These are phyloP conservation scores for Dichomitus squalens DNA, from an alignment of 1,284 basidiomycete genomes.

Conservation along the genomic window DNA sequence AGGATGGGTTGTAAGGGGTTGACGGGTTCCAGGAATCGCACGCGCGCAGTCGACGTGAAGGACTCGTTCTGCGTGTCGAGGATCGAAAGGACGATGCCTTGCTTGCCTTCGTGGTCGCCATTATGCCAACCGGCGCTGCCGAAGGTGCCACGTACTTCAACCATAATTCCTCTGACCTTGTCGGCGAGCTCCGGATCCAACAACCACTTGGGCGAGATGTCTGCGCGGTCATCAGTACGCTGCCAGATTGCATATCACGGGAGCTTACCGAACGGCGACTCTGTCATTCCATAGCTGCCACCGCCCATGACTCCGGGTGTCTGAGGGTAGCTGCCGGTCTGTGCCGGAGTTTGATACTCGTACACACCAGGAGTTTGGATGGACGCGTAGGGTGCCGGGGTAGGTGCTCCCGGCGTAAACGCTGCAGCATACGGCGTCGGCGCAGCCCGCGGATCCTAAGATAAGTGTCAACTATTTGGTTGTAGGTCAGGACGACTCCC, in stretches of 20 bases:
- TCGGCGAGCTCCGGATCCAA: constrained; percentile 43
- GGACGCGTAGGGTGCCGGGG: constrained; percentile 27
- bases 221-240: constrained; percentile 12
- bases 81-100: constrained; percentile 45
- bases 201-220: constrained; percentile 44
- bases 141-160: constrained; percentile 50
- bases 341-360: constrained; percentile 42
- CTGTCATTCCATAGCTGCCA: constrained; percentile 30
- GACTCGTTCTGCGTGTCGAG: constrained; percentile 37
- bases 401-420: constrained; percentile 20
- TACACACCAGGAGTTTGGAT: constrained; percentile 48
- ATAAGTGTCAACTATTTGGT: background rate
- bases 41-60: constrained; percentile 32
- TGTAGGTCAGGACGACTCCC: background rate
- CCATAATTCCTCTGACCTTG: constrained; percentile 48
- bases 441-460: constrained; percentile 9
- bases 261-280: constrained; percentile 17
- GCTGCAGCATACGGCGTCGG: constrained; percentile 16
- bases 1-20: constrained; percentile 23
- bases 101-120: constrained; percentile 54
- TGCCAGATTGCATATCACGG: background rate
- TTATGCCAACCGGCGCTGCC: constrained; percentile 45
- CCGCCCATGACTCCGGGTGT: constrained; percentile 50
- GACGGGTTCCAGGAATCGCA: constrained; percentile 32
- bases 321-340: constrained; percentile 37